Conservation (phyloP, 2,329 filamentous ascomycete genomes). For the Hymenoscyphus fraxineus region DNA sequence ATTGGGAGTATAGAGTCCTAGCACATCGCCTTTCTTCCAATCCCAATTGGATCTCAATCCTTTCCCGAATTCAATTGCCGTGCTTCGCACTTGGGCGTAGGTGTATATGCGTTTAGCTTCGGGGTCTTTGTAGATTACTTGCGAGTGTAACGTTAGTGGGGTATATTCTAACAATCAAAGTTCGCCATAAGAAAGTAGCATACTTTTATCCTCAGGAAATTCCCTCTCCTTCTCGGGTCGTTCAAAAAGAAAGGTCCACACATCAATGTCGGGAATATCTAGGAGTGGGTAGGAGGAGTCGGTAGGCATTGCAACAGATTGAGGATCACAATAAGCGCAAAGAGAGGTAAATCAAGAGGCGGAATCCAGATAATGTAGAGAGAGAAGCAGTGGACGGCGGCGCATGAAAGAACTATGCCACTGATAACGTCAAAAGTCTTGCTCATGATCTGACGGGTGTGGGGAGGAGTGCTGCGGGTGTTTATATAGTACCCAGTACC, state of each 20-base stretch:
- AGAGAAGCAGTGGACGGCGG: slow-evolving; percentile 23
- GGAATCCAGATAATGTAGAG: slow-evolving; percentile 29
- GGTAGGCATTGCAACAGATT: slow-evolving; percentile 34
- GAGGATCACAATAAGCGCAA: slow-evolving; percentile 26
- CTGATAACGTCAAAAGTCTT: slow-evolving; percentile 22
- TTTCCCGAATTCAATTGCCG: slow-evolving; percentile 72
- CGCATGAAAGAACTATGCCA: slow-evolving; percentile 24
- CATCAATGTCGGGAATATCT: slow-evolving; percentile 68
- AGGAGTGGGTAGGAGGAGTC: slow-evolving; percentile 38
- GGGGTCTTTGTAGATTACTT: slow-evolving; percentile 75
- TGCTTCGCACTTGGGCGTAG: slow-evolving; percentile 60
- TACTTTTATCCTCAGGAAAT: slow-evolving; percentile 72
- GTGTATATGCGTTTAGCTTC: slow-evolving; percentile 67
- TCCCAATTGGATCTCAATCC: slow-evolving; percentile 70
- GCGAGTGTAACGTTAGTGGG: slow-evolving; percentile 11
- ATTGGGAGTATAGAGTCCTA: slow-evolving; percentile 81
- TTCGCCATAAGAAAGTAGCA: neutral
- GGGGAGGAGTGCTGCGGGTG: neutral
- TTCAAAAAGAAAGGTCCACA: slow-evolving; percentile 77
- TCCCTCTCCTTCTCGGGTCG: slow-evolving; percentile 57
- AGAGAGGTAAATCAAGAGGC: slow-evolving; percentile 26
- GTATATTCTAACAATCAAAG: neutral
- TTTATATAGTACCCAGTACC: neutral
- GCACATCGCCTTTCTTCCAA: slow-evolving; percentile 80
- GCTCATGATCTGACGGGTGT: slow-evolving; percentile 13